Conservation (phyloP, 2,329 filamentous ascomycete genomes). For the Stachybotrys elegans region DNA sequence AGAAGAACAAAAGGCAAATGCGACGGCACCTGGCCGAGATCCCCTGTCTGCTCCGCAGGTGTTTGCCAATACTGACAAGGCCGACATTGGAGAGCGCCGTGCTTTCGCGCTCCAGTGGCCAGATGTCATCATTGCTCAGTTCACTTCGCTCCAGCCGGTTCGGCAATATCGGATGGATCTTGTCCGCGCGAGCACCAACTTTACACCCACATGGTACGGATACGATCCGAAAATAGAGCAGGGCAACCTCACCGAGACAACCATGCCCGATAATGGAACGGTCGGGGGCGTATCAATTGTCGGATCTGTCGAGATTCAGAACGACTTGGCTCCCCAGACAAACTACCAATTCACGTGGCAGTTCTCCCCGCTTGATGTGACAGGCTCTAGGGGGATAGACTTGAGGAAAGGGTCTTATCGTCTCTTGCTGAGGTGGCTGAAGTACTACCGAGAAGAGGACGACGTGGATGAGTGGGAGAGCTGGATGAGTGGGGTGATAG, state of each 20-base stretch:
- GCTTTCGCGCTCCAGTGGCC: not conserved
- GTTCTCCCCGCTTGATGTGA: not conserved
- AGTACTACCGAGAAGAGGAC: slow-evolving; percentile 2
- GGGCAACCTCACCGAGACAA: not conserved
- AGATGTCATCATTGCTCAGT: not conserved
- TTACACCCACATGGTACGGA: not conserved
- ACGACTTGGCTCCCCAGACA: not conserved
- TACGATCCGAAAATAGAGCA: not conserved
- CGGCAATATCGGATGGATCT: not conserved
- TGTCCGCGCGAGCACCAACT: not conserved
- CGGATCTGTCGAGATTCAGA: not conserved
- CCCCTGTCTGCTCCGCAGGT: not conserved
- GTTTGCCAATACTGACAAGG: not conserved
- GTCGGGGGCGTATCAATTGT: not conserved
- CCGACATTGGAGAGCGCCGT: not conserved
- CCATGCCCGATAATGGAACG: not conserved
- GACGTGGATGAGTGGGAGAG: slow-evolving; percentile 5
- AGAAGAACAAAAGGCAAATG: not conserved
- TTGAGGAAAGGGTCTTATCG: slow-evolving; percentile 12
- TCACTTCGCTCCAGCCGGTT: not conserved
- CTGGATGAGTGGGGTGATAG: not conserved
- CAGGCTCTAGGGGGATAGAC: not conserved
- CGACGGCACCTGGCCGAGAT: not conserved
- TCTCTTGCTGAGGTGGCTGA: slow-evolving; percentile 15
- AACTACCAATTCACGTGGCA: not conserved